Evolutionary conservation across 129 eudicot species (phyloP).

Genomic region (Glebionis coronaria): DNA sequence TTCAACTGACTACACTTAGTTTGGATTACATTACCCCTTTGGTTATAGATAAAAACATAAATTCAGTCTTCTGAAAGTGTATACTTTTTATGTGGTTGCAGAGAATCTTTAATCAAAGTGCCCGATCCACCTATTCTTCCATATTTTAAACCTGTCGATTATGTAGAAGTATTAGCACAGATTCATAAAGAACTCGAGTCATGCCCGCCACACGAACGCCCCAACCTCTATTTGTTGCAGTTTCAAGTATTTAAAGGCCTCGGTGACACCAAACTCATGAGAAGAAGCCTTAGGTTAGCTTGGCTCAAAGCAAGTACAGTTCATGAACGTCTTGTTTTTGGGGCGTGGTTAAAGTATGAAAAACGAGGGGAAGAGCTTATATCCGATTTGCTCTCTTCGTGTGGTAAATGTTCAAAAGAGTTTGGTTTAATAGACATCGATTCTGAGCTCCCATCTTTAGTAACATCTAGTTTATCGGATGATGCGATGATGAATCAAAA

Average conservation of each 20-base stretch:
- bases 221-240: constrained; percentile 79
- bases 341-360: constrained; percentile 93
- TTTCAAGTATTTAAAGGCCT: constrained; percentile 98
- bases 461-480: constrained; percentile 23
- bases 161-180: constrained; percentile 89
- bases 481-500: constrained; percentile 23
- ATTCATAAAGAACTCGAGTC: constrained; percentile 95
- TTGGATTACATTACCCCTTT: not conserved
- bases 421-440: constrained; percentile 67
- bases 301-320: constrained; percentile 75
- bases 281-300: constrained; percentile 88
- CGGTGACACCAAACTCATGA: constrained; percentile 82
- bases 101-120: constrained; percentile 94
- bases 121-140: constrained; percentile 88
- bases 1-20: too few relatives aligned
- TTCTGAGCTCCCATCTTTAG: constrained; percentile 53
- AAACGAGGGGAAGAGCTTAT: constrained; percentile 91
- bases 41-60: not conserved
- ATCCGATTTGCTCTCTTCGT: constrained; percentile 75
- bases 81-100: constrained; percentile 41
- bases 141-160: constrained; percentile 84
- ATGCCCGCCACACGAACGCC: constrained; percentile 55
- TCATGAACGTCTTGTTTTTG: constrained; percentile 71
- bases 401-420: constrained; percentile 78
- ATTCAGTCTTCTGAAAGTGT: constrained; percentile 6